Conservation (phyloP, 129 eudicot species). For the Helianthus tuberosus region DNA sequence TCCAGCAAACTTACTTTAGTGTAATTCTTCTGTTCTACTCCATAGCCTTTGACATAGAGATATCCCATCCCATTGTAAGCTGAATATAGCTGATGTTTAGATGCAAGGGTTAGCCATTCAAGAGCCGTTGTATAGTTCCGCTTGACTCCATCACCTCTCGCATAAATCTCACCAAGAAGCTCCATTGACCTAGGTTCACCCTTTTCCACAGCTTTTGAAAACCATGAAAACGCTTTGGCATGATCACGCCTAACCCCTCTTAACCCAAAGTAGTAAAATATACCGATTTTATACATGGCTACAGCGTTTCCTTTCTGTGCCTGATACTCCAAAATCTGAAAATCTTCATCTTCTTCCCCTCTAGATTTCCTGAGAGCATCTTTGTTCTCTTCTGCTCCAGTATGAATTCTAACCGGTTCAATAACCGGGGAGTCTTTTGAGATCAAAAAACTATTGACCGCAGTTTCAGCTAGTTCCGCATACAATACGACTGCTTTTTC, state of each 20-base stretch:
- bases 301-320: slow-evolving; percentile 92
- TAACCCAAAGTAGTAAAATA: slow-evolving; percentile 87
- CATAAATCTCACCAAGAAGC: slow-evolving; percentile 96
- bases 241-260: slow-evolving; percentile 96
- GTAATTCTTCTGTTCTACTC: slow-evolving; percentile 90
- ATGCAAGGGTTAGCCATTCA: slow-evolving; percentile 91
- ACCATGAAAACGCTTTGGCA: slow-evolving; percentile 82
- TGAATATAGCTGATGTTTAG: slow-evolving; percentile 86
- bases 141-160: slow-evolving; percentile 91
- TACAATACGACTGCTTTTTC: slow-evolving; percentile 84
- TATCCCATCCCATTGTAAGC: slow-evolving; percentile 99
- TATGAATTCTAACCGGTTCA: slow-evolving; percentile 90
- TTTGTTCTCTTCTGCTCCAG: slow-evolving; percentile 94
- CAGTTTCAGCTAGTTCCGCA: slow-evolving; percentile 96
- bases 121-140: slow-evolving; percentile 88
- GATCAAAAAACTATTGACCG: slow-evolving; percentile 82
- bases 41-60: slow-evolving; percentile 89
- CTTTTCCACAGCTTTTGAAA: slow-evolving; percentile 88
- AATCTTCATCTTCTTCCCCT: slow-evolving; percentile 98
- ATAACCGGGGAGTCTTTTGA: slow-evolving; percentile 86
- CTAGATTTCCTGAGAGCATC: slow-evolving; percentile 87
- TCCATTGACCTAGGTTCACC: slow-evolving; percentile 97
- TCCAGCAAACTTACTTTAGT: slow-evolving; percentile 69
- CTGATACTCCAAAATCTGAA: slow-evolving; percentile 90
- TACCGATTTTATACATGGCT: slow-evolving; percentile 94